These are phyloP conservation scores for Boeremia exigua DNA, from an alignment of 2,329 filamentous ascomycete species.

Conservation along the genomic window DNA sequence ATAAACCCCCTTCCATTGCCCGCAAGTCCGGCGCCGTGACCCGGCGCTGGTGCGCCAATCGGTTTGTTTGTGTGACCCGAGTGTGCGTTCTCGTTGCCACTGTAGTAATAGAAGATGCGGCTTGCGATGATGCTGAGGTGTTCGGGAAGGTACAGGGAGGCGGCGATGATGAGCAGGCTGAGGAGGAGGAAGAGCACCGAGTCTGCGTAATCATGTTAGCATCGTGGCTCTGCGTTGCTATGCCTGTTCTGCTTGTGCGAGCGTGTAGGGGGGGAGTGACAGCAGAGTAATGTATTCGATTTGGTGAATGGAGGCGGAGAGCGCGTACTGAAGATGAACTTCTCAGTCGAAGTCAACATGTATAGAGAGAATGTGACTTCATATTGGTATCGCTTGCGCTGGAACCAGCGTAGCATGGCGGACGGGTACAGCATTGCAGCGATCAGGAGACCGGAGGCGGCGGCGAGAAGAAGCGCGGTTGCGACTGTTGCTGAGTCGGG, in stretches of 20 bases:
- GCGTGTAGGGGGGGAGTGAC: background rate
- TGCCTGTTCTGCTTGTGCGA: background rate
- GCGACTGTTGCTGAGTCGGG: constrained; percentile 43
- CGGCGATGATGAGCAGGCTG: constrained; percentile 84
- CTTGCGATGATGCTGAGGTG: constrained; percentile 82
- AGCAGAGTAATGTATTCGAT: background rate
- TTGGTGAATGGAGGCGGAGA: background rate
- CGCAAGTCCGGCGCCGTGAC: constrained; percentile 9
- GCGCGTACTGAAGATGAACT: constrained; percentile 90
- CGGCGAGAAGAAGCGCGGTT: constrained; percentile 43
- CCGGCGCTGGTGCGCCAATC: constrained; percentile 10
- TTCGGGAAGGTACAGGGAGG: constrained; percentile 90
- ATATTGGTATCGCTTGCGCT: constrained; percentile 96
- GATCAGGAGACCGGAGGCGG: constrained; percentile 50
- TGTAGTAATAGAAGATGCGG: constrained; percentile 93
- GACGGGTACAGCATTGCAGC: constrained; percentile 57
- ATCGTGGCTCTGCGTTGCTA: background rate
- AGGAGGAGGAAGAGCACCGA: constrained; percentile 89
- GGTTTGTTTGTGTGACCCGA: constrained; percentile 3
- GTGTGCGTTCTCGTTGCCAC: constrained; percentile 68
- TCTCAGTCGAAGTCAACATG: constrained; percentile 96
- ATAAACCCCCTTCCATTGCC: constrained; percentile 13
- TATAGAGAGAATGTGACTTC: constrained; percentile 97
- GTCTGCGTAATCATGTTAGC: constrained; percentile 66
- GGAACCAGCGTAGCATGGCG: constrained; percentile 78